These are phyloP conservation scores for Anisodus acutangulus DNA, from an alignment of 257 asterid genomes.

Conservation along the genomic window DNA sequence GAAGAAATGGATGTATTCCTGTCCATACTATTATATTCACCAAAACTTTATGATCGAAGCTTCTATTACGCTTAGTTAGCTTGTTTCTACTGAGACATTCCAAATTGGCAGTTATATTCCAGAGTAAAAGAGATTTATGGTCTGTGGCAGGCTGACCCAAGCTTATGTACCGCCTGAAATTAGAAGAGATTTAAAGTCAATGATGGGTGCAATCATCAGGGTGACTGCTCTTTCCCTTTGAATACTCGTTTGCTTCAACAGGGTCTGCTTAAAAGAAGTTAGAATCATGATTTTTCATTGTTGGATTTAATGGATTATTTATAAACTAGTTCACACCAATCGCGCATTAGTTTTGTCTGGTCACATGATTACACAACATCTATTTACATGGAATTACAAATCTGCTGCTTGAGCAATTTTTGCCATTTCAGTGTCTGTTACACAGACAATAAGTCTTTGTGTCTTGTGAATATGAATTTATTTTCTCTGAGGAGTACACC, in stretches of 20 bases:
- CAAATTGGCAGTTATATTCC: neutral
- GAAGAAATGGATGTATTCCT: neutral
- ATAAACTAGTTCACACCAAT: too few relatives aligned
- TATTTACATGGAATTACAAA: too few relatives aligned
- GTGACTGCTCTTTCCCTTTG: neutral
- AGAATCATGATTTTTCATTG: neutral
- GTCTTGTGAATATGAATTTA: neutral
- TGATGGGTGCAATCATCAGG: neutral
- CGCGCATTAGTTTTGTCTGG: too few relatives aligned
- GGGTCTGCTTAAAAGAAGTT: neutral
- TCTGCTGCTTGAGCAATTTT: too few relatives aligned
- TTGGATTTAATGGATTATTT: neutral
- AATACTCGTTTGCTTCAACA: neutral
- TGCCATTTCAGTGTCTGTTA: too few relatives aligned
- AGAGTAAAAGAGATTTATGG: neutral
- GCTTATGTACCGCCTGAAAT: neutral
- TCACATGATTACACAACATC: too few relatives aligned
- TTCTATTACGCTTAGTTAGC: neutral
- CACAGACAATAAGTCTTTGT: too few relatives aligned
- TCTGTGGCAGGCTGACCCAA: neutral
- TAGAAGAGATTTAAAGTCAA: neutral
- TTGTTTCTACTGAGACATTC: neutral
- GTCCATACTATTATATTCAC: neutral
- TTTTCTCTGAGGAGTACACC: neutral
- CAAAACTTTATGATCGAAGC: neutral